Conservation (phyloP, 148 eudicot species). For the Gaultheria prostrata region DNA sequence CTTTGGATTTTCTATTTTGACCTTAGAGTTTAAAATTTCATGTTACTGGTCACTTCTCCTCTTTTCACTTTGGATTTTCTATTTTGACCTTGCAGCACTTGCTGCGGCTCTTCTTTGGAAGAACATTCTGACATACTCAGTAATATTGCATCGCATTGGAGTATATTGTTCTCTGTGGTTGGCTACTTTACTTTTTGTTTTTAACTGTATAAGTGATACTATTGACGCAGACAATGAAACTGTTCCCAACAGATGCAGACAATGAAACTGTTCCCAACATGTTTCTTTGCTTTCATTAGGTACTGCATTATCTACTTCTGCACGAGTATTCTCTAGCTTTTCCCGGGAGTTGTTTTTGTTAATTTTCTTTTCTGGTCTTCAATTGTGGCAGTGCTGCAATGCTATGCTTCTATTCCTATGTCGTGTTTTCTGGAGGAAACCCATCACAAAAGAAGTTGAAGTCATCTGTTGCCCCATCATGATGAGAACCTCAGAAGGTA, state of each 20-base stretch:
- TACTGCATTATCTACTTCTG: slow-evolving; percentile 22
- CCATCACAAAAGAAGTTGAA: slow-evolving; percentile 88
- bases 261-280: slow-evolving; percentile 61
- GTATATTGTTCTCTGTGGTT: background rate
- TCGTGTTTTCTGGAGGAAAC: slow-evolving; percentile 84
- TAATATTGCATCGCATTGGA: slow-evolving; percentile 28
- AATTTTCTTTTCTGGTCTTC: slow-evolving; percentile 13
- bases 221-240: slow-evolving; percentile 59
- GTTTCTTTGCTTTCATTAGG: slow-evolving; percentile 61
- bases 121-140: slow-evolving; percentile 40
- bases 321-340: background rate
- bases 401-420: slow-evolving; percentile 84
- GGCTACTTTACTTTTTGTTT: background rate
- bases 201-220: background rate
- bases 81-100: slow-evolving; percentile 52
- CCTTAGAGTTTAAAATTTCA: too few relatives aligned
- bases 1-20: slow-evolving; percentile 19
- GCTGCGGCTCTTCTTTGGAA: slow-evolving; percentile 60
- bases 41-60: too few relatives aligned
- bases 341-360: background rate
- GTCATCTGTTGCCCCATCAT: slow-evolving; percentile 42
- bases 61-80: too few relatives aligned
- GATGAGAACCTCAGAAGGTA: slow-evolving; percentile 20
- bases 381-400: slow-evolving; percentile 66
- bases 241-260: slow-evolving; percentile 77